A percentile compares a stretch with the other conserved stretches of the same genome.
Conservation (phyloP, 2,329 filamentous ascomycete species). For the Alternaria angustiovoidea region DNA sequence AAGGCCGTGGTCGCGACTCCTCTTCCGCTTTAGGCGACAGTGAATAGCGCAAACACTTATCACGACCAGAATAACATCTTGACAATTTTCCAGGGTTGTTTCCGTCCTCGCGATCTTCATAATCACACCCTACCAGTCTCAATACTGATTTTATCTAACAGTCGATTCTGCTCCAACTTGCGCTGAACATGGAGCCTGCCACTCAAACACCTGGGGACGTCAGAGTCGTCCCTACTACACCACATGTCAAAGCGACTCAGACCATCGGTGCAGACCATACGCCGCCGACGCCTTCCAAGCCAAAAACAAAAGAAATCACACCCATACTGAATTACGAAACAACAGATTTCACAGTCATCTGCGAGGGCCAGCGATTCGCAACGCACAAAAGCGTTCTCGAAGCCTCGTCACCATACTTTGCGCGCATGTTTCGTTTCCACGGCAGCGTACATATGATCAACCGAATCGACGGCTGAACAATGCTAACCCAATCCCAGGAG, state of each 20-base stretch:
- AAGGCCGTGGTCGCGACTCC: not conserved
- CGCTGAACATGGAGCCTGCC: not conserved
- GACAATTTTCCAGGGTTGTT: not conserved
- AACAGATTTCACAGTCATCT: conserved; percentile 15
- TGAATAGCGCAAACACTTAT: not conserved
- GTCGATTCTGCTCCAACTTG: not conserved
- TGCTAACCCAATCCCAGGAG: not conserved
- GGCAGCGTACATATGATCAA: not conserved
- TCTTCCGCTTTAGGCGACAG: not conserved
- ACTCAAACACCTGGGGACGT: too few species aligned
- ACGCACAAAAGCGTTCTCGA: conserved; percentile 8
- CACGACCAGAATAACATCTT: not conserved
- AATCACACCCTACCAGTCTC: not conserved
- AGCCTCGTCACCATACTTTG: conserved; percentile 11
- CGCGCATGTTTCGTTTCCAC: conserved; percentile 18
- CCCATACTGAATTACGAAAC: conserved; percentile 5
- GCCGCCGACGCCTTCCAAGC: conserved; percentile 6
- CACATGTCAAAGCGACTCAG: not conserved
- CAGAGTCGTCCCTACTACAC: conserved; percentile 3
- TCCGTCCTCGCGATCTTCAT: not conserved
- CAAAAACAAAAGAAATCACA: not conserved
- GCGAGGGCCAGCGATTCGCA: conserved; percentile 1
- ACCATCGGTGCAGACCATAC: not conserved
- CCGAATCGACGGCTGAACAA: too few species aligned
- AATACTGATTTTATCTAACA: not conserved